These are phyloP conservation scores for Sarocladium brachiariae DNA, from an alignment of 2,329 filamentous ascomycete genomes.

Conservation along the genomic window DNA sequence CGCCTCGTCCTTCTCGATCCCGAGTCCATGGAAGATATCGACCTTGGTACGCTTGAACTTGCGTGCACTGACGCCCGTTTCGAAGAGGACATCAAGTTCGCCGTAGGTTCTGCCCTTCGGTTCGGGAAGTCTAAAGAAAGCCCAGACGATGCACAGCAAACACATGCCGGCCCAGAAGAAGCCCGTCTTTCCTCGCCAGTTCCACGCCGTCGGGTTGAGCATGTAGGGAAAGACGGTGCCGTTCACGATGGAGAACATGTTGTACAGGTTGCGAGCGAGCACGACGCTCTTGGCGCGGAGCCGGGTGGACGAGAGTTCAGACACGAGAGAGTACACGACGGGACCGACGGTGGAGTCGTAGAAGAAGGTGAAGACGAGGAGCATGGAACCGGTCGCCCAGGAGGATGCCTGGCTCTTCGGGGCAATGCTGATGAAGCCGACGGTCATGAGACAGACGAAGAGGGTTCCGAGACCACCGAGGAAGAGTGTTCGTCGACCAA, in stretches of 20 bases:
- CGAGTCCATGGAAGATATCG: constrained; percentile 6
- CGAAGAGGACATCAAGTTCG: constrained; percentile 22
- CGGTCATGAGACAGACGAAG: constrained; percentile 26
- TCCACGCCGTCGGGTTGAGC: constrained; percentile 17
- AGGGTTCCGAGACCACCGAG: constrained; percentile 29
- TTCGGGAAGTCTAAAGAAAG: constrained; percentile 20
- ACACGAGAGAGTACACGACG: constrained; percentile 80
- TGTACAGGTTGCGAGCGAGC: constrained; percentile 29
- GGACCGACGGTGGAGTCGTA: constrained; percentile 32
- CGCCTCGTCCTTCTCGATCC: constrained; percentile 8
- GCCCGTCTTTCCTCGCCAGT: constrained; percentile 17
- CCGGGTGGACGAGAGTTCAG: constrained; percentile 38
- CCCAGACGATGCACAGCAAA: constrained; percentile 20
- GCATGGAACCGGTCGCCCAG: constrained; percentile 31
- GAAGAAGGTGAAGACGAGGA: constrained; percentile 36
- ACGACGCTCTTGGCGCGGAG: constrained; percentile 40
- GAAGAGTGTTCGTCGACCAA: constrained; percentile 33
- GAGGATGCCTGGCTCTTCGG: constrained; percentile 26
- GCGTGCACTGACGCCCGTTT: constrained; percentile 19
- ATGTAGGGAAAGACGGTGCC: constrained; percentile 17
- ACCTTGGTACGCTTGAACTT: constrained; percentile 22
- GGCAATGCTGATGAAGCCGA: constrained; percentile 32
- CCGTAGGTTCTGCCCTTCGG: constrained; percentile 20
- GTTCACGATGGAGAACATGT: constrained; percentile 15
- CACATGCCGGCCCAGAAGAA: constrained; percentile 13